These are phyloP conservation scores for Cladorrhinum sp. DNA, from an alignment of 2,329 filamentous ascomycete genomes.

Conservation along the genomic window DNA sequence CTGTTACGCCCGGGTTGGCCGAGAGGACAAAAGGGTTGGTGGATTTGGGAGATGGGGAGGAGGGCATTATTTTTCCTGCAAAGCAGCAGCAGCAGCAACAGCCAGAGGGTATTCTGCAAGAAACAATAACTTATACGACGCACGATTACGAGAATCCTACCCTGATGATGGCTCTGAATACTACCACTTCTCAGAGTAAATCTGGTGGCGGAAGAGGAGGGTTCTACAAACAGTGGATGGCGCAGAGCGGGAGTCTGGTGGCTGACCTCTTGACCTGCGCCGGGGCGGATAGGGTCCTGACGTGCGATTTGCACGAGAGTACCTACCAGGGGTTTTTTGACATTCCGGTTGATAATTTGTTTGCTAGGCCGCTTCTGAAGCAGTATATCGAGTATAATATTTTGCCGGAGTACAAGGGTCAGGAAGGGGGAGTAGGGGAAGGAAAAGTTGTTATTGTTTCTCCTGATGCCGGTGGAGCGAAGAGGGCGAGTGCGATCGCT, in stretches of 20 bases:
- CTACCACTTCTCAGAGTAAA: no score
- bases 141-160: slow-evolving; percentile 63
- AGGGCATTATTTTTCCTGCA: no score
- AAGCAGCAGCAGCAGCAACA: no score
- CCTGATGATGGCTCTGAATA: slow-evolving; percentile 49
- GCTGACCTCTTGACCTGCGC: slow-evolving; percentile 93
- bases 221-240: slow-evolving; percentile 98
- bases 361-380: slow-evolving; percentile 73
- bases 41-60: neutral
- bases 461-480: slow-evolving; percentile 93
- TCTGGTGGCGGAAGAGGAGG: no score
- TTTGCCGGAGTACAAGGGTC: slow-evolving; percentile 60
- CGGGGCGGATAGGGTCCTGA: slow-evolving; percentile 63
- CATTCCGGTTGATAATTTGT: slow-evolving; percentile 96
- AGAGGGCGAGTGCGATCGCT: slow-evolving; percentile 91
- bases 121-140: slow-evolving; percentile 57
- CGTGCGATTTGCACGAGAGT: slow-evolving; percentile 70
- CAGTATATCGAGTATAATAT: slow-evolving; percentile 76
- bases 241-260: slow-evolving; percentile 91
- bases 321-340: slow-evolving; percentile 99
- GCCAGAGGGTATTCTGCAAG: no score
- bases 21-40: neutral
- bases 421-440: no score
- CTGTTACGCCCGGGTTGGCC: slow-evolving; percentile 66
- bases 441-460: slow-evolving; percentile 89